phyloP scores from a whole-genome alignment of 805 yeast species.

The Torulaspora gathmanii region DNA sequence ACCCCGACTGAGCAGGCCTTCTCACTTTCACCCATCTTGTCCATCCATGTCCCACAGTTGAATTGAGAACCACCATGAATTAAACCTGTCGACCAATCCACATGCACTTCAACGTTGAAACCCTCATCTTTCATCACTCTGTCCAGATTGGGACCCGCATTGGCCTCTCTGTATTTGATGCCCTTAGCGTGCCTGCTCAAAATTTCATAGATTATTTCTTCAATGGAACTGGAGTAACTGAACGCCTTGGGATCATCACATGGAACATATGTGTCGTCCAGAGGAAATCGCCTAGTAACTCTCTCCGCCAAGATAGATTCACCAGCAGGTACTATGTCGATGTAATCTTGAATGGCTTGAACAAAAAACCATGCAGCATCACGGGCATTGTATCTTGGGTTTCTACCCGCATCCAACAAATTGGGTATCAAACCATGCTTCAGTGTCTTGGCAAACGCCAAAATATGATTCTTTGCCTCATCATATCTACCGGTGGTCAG shows the following conservation, averaged over 20 bases:
- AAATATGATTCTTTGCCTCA: conserved; percentile 74
- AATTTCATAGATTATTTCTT: conserved; percentile 78
- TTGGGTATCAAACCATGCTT: conserved; percentile 96
- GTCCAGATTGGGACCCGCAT: conserved; percentile 85
- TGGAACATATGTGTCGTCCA: conserved; percentile 73
- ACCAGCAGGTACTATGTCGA: conserved; percentile 64
- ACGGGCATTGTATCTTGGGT: conserved; percentile 92
- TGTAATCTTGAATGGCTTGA: conserved; percentile 84
- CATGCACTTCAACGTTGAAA: conserved; percentile 71
- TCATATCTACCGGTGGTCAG: conserved; percentile 72
- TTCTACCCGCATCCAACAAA: conserved; percentile 83
- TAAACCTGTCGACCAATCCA: conserved; percentile 88
- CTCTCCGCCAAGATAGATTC: conserved; percentile 58
- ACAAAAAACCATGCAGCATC: conserved; percentile 96
- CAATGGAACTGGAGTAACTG: conserved; percentile 59
- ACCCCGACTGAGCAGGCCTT: conserved; percentile 80
- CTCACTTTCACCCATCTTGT: conserved; percentile 94
- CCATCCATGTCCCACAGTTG: conserved; percentile 99
- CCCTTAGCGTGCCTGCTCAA: conserved; percentile 86
- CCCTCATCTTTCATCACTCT: conserved; percentile 92
- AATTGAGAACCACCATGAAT: conserved; percentile 86
- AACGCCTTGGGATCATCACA: conserved; percentile 72
- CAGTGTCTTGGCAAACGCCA: conserved; percentile 83
- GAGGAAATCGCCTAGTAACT: conserved; percentile 80
- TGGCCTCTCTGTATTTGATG: conserved; percentile 84